Base-by-base conservation (phyloP, 768 basidiomycete genomes). In the Lactarius tabidus region DNA sequence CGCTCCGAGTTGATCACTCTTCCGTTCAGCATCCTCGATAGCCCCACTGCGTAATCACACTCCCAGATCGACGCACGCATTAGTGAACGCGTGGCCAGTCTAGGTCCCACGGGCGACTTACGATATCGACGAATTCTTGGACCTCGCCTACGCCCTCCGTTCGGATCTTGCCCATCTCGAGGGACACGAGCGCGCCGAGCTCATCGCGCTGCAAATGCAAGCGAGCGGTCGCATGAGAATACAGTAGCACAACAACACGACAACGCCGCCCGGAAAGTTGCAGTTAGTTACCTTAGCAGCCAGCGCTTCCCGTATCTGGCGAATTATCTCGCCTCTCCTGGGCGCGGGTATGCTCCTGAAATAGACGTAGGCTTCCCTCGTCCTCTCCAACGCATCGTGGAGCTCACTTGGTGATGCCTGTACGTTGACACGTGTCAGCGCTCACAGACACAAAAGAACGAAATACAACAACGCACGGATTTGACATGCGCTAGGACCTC, bases 21-120 rank as follows among this genome's bases (percentile, higher is more conserved):
- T 38, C 95, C 95, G 67, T 93, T 93, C 91, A 96, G 95, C 86
- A 93, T 94, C 70, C 94, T 83, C 18, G 93, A 95, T 48, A 97
- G 78, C 17, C 95, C 95, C 23, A 93, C 86, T n/a, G 85, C 95
- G 76, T 94, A 96, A 75, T 97, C 95, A 70, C 93, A 95, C 94
- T 95, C 60, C 26, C 10, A 15, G 59, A 2, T 20, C 29, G 57
- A 45, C 59, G 29, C 38, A 14, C 15, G 33, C 33, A 10, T 53
- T 26, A n/a, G 52, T 60, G 38, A 36, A 59, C 29, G 57, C n/a
- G n/a, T n/a, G n/a, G n/a, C n/a, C n/a, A n/a, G n/a, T n/a, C n/a
- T 54, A 18, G 1, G 7, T 3, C 10, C 7, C 28, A n/a, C 41
- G 29, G 12, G 26, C 12, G 7, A 80, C 90, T 73, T 74, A 97